A percentile compares a stretch with the other conserved stretches of the same genome.
These are phyloP conservation scores for Solanum stenotomum DNA, from an alignment of 257 asterid genomes.

Conservation along the genomic window DNA sequence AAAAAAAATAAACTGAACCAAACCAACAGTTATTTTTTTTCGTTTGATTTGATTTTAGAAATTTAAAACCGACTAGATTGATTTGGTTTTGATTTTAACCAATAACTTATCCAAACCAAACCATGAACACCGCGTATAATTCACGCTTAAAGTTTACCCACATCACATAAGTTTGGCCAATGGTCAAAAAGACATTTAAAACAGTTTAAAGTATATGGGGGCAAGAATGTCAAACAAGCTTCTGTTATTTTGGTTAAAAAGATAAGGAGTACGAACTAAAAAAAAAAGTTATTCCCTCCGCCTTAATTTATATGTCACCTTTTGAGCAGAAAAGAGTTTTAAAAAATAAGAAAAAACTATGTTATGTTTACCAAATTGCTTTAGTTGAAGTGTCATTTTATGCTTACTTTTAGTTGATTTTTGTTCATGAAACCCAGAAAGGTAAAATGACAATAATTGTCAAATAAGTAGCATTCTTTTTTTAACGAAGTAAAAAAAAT, in stretches of 20 bases:
- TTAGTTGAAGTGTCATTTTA: too few species aligned
- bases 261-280: not conserved
- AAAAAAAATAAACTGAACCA: too few species aligned
- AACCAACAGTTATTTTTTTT: not conserved
- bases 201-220: not conserved
- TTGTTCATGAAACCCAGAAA: not conserved
- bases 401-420: not conserved
- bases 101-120: too few species aligned
- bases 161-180: not conserved
- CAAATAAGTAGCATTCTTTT: not conserved
- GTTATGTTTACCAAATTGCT: not conserved
- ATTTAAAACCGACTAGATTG: too few species aligned
- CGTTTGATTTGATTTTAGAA: too few species aligned
- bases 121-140: too few species aligned
- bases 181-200: not conserved
- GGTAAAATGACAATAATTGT: not conserved
- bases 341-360: not conserved
- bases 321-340: too few species aligned
- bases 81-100: too few species aligned
- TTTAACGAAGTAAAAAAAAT: not conserved
- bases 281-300: not conserved
- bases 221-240: not conserved
- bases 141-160: not conserved
- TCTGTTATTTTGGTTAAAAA: not conserved
- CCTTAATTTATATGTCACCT: not conserved